phyloP scores from a whole-genome alignment of 192 early-diverging fungal genomes.

The Coemansia sp. region DNA sequence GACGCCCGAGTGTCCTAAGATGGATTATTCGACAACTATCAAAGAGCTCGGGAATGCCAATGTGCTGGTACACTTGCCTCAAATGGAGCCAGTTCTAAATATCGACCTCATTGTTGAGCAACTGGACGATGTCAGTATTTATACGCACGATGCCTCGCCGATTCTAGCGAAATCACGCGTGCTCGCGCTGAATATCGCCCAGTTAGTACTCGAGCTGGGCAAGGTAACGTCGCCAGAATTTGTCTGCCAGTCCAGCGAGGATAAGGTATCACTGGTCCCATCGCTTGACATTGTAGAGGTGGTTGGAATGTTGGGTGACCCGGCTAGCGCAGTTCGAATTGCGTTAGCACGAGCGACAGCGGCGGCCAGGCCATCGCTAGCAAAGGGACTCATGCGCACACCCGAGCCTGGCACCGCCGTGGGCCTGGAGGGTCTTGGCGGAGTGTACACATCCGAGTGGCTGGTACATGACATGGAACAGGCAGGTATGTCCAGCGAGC shows the following conservation, averaged over 20 bases:
- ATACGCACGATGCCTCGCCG: background rate
- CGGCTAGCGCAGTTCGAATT: background rate
- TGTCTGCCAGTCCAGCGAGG: background rate
- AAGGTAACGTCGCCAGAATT: background rate
- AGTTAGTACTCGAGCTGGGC: background rate
- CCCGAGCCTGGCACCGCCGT: background rate
- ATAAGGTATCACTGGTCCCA: background rate
- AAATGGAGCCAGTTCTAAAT: background rate
- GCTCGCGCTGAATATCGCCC: background rate
- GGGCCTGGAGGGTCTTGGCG: constrained; percentile 28
- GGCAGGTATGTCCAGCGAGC: constrained; percentile 15
- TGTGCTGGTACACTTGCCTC: background rate
- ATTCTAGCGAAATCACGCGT: background rate
- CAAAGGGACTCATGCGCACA: constrained; percentile 4
- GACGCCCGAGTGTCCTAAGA: background rate
- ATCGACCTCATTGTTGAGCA: background rate
- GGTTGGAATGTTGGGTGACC: background rate
- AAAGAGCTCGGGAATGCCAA: background rate
- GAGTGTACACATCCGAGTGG: constrained; percentile 27
- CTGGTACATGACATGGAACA: constrained; percentile 9
- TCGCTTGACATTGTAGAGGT: background rate
- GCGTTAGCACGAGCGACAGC: background rate
- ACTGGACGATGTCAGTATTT: background rate
- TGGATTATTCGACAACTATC: background rate
- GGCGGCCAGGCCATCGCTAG: background rate